These are phyloP conservation scores for Crepidotus variabilis DNA, from an alignment of 768 basidiomycete genomes.

Conservation along the genomic window DNA sequence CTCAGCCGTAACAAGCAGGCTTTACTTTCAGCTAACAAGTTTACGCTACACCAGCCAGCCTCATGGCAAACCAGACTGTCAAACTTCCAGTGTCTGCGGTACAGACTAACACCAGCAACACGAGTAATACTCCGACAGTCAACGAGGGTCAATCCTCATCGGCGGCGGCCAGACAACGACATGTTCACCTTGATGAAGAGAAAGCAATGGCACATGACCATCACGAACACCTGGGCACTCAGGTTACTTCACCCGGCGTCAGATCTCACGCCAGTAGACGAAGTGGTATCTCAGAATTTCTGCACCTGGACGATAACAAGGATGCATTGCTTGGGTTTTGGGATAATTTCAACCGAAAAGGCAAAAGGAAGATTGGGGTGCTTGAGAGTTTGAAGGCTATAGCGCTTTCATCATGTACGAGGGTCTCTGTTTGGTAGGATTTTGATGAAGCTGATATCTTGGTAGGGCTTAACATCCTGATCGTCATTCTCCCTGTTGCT, in stretches of 20 bases:
- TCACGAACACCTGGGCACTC: neutral
- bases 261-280: neutral
- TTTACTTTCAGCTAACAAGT: no score
- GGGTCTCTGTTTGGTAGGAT: neutral
- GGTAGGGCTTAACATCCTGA: slow-evolving; percentile 55
- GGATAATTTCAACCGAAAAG: slow-evolving; percentile 43
- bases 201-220: slow-evolving; percentile 5
- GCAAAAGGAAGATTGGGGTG: slow-evolving; percentile 42
- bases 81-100: no score
- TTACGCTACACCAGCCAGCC: no score
- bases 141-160: neutral
- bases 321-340: slow-evolving; percentile 30
- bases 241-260: neutral
- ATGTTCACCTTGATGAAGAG: slow-evolving; percentile 13
- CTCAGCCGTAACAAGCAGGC: no score
- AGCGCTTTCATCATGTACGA: slow-evolving; percentile 50
- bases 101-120: no score
- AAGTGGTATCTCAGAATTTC: neutral
- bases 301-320: slow-evolving; percentile 18
- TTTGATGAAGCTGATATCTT: neutral
- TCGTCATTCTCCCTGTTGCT: slow-evolving; percentile 56
- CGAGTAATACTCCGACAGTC: no score
- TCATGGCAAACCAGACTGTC: no score
- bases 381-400: slow-evolving; percentile 41
- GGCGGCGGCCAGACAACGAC: neutral